These are phyloP conservation scores for Salix viminalis DNA, from an alignment of 345 rosid species.

Conservation along the genomic window DNA sequence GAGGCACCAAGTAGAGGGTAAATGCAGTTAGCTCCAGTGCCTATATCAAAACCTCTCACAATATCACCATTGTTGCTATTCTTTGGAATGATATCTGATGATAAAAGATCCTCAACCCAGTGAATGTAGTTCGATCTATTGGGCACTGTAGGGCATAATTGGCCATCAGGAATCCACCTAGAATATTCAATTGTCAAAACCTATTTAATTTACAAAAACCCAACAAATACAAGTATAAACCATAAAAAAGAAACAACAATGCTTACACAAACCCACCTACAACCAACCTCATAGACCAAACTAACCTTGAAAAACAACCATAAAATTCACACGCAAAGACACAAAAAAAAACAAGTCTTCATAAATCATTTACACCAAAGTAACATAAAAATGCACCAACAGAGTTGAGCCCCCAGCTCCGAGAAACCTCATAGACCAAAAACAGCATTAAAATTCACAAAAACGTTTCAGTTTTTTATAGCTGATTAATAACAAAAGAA, in stretches of 20 bases:
- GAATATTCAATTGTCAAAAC: conserved; percentile 4
- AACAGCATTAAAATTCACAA: not conserved
- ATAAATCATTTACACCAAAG: too few species aligned
- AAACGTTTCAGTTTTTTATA: not conserved
- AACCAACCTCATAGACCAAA: not conserved
- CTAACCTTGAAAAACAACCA: not conserved
- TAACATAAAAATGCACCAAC: too few species aligned
- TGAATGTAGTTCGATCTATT: conserved; percentile 89
- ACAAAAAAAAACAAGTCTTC: too few species aligned
- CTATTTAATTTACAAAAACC: not conserved
- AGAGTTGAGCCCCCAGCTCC: too few species aligned
- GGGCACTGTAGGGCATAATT: conserved; percentile 92
- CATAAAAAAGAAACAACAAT: not conserved
- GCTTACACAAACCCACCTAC: not conserved
- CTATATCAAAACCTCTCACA: conserved; percentile 88
- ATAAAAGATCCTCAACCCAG: conserved; percentile 85
- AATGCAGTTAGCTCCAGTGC: conserved; percentile 92
- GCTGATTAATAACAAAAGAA: not conserved
- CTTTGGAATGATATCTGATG: conserved; percentile 50
- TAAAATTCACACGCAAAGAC: too few species aligned
- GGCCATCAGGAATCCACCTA: conserved; percentile 98
- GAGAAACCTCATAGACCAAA: too few species aligned
- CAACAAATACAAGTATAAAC: not conserved
- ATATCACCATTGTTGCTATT: conserved; percentile 16
- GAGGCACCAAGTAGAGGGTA: conserved; percentile 93